Percentiles rank a stretch among this genome's conserved stretches.
These are phyloP conservation scores for Arabidopsis lyrata DNA, from an alignment of 441 rosid genomes.

Conservation along the genomic window DNA sequence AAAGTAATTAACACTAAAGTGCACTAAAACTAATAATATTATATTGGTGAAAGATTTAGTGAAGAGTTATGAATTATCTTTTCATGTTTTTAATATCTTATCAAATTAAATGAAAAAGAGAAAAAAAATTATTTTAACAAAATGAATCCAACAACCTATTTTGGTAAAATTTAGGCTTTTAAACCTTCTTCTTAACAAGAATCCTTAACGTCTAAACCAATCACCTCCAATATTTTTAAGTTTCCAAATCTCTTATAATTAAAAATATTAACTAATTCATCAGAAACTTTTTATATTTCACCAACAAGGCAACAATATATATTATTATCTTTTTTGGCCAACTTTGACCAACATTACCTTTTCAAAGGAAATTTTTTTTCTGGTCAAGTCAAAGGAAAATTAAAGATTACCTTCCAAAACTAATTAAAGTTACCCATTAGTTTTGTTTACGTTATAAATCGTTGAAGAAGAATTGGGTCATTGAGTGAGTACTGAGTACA, in stretches of 20 bases:
- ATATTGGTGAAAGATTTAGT: too few species aligned
- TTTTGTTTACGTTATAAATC: not conserved
- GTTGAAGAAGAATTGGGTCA: slow-evolving; percentile 16
- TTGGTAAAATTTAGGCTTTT: too few species aligned
- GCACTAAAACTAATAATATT: too few species aligned
- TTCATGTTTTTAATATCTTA: too few species aligned
- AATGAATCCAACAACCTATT: too few species aligned
- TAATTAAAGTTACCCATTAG: slow-evolving; percentile 5
- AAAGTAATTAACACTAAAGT: too few species aligned
- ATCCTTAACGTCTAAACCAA: too few species aligned
- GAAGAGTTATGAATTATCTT: not conserved
- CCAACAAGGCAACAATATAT: not conserved
- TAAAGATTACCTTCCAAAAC: slow-evolving; percentile 29
- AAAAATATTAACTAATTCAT: not conserved
- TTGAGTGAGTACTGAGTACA: not conserved
- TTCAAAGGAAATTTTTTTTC: too few species aligned
- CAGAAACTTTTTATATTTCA: not conserved
- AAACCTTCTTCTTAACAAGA: too few species aligned
- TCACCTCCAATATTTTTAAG: not conserved
- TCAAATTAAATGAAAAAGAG: not conserved
- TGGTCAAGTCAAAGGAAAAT: not conserved
- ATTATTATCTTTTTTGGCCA: too few species aligned
- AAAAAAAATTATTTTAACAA: too few species aligned
- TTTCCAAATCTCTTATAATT: not conserved
- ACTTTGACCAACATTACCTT: too few species aligned